Percentiles rank a stretch among this genome's conserved stretches.
These are phyloP conservation scores for Diversispora epigaea DNA, from an alignment of 192 early-diverging fungal species.

Conservation along the genomic window DNA sequence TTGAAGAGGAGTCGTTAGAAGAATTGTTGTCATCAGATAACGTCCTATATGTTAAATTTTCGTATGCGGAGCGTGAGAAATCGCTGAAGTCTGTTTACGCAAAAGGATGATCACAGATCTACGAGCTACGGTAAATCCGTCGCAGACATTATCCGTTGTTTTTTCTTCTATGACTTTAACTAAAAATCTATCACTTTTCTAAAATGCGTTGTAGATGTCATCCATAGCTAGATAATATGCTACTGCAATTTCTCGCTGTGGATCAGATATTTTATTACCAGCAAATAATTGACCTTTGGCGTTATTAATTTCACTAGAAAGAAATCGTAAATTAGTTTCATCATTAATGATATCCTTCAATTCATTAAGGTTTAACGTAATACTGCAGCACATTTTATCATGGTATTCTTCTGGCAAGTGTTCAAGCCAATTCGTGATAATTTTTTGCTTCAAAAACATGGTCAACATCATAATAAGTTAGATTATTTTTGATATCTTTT, in stretches of 20 bases:
- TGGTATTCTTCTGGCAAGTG: background rate
- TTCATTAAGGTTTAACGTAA: background rate
- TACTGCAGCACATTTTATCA: background rate
- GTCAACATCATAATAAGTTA: background rate
- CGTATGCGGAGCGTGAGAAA: background rate
- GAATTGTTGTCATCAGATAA: background rate
- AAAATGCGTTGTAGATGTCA: background rate
- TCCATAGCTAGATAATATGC: background rate
- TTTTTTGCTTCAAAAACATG: slow-evolving; percentile 20
- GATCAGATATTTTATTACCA: background rate
- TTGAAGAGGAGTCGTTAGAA: background rate
- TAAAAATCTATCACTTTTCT: no score
- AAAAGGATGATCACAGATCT: background rate
- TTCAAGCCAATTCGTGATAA: background rate
- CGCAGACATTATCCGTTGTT: background rate
- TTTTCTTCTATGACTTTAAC: no score
- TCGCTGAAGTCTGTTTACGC: background rate
- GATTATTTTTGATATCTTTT: background rate
- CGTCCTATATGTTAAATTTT: background rate
- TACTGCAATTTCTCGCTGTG: background rate
- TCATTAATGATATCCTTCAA: background rate
- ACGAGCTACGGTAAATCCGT: background rate
- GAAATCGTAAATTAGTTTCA: background rate
- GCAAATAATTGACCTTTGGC: background rate
- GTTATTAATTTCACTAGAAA: background rate